These are phyloP conservation scores for Diaporthe amygdali DNA, from an alignment of 2,329 filamentous ascomycete genomes.

Conservation along the genomic window DNA sequence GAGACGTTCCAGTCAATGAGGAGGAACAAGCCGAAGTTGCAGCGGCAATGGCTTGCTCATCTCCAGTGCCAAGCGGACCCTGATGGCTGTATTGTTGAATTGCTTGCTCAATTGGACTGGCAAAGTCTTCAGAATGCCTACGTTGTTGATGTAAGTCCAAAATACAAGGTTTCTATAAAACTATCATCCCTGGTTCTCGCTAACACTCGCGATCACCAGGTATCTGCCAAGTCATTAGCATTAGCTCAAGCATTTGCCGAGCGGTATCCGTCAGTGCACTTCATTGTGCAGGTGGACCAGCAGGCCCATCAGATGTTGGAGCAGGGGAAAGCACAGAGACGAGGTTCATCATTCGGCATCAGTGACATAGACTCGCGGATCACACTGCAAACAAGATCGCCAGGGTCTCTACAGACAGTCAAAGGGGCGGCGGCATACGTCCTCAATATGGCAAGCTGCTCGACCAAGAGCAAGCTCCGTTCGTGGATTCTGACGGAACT, in stretches of 20 bases:
- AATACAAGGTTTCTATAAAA: too few species aligned
- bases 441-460: constrained; percentile 31
- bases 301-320: too few species aligned
- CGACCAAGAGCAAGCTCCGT: too few species aligned
- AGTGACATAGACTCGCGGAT: not conserved
- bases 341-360: not conserved
- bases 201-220: too few species aligned
- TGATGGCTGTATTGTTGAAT: constrained; percentile 29
- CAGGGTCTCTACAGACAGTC: not conserved
- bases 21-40: constrained; percentile 32
- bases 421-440: constrained; percentile 35
- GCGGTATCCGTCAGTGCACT: too few species aligned
- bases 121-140: constrained; percentile 32
- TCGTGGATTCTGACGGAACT: constrained; percentile 35
- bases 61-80: constrained; percentile 27
- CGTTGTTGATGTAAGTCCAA: too few species aligned
- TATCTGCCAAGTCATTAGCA: too few species aligned
- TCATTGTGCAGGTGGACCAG: too few species aligned
- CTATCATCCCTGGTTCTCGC: too few species aligned
- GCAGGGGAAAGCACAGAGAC: too few species aligned
- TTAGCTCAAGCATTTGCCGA: too few species aligned
- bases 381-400: constrained; percentile 17
- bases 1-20: constrained; percentile 22
- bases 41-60: constrained; percentile 40
- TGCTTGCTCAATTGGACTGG: constrained; percentile 36